A percentile compares a stretch with the other conserved stretches of the same genome.
These are phyloP conservation scores for Mycena leptocephala DNA, from an alignment of 768 basidiomycete species.

Conservation along the genomic window DNA sequence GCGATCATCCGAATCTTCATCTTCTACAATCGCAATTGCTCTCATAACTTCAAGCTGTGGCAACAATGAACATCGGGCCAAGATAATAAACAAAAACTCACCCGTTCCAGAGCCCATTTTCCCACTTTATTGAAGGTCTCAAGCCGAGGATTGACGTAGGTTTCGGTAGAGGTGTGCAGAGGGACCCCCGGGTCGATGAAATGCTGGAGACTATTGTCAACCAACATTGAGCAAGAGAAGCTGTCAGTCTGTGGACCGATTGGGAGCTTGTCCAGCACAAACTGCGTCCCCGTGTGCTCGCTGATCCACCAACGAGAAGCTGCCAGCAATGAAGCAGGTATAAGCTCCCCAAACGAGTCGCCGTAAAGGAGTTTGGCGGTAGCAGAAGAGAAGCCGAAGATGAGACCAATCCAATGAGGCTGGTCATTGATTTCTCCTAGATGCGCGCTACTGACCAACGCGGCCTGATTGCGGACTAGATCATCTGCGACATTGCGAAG, in stretches of 20 bases:
- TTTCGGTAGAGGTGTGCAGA: background rate
- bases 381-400: background rate
- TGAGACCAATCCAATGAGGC: conserved; percentile 16
- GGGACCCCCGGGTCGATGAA: background rate
- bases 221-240: conserved; percentile 24
- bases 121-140: background rate
- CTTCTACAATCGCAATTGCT: background rate
- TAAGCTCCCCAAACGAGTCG: background rate
- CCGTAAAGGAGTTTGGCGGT: background rate
- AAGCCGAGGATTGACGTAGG: background rate
- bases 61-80: background rate
- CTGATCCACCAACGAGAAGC: conserved; percentile 15
- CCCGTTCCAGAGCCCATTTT: background rate
- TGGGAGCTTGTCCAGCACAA: background rate
- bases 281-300: background rate
- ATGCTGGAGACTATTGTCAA: conserved; percentile 2
- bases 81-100: background rate
- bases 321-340: background rate
- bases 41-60: background rate
- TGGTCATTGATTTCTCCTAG: background rate
- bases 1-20: no score
- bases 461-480: background rate
- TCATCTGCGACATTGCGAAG: conserved; percentile 3
- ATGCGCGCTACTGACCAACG: background rate
- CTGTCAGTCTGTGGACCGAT: conserved; percentile 3